These are phyloP conservation scores for Botrytis paeoniae DNA, from an alignment of 2,329 filamentous ascomycete species.

Conservation along the genomic window DNA sequence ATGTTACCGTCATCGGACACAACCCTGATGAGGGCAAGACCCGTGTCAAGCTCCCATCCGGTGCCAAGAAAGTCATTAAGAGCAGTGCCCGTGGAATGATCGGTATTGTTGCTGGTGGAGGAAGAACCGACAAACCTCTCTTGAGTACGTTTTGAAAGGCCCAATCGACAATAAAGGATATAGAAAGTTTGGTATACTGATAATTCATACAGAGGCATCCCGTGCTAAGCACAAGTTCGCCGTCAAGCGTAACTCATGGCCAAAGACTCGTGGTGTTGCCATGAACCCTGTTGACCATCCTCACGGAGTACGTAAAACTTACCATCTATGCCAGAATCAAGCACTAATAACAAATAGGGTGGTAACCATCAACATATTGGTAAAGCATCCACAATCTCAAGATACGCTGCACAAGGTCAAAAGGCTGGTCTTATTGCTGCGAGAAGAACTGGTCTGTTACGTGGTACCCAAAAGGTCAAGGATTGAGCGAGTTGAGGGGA, in stretches of 20 bases:
- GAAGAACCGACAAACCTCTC: conserved; percentile 98
- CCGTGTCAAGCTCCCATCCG: conserved; percentile 97
- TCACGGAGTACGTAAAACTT: conserved; percentile 62
- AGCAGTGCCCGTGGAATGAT: conserved; percentile 96
- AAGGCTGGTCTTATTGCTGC: conserved; percentile 99
- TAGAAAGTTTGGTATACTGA: conserved; percentile 41
- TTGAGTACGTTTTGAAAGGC: conserved; percentile 62
- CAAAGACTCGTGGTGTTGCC: conserved; percentile 99
- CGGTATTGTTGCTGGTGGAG: conserved; percentile 98
- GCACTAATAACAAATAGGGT: conserved; percentile 49
- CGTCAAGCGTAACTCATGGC: conserved; percentile 99
- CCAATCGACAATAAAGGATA: neutral
- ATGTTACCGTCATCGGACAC: conserved; percentile 96
- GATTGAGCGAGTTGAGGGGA: conserved; percentile 56
- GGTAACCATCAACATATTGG: conserved; percentile 98
- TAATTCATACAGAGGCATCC: conserved; percentile 73
- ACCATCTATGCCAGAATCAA: neutral
- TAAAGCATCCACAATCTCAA: conserved; percentile 99
- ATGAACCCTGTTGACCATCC: conserved; percentile 99
- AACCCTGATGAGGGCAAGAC: conserved; percentile 99
- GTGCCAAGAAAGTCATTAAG: conserved; percentile 98
- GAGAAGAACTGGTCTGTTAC: conserved; percentile 98
- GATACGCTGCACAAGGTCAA: conserved; percentile 97
- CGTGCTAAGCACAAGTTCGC: conserved; percentile 99
- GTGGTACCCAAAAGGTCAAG: conserved; percentile 99